Percentiles rank a stretch among this genome's conserved stretches.
phyloP scores from a whole-genome alignment of 2,329 filamentous ascomycete species.

The Pochonia chlamydosporia region DNA sequence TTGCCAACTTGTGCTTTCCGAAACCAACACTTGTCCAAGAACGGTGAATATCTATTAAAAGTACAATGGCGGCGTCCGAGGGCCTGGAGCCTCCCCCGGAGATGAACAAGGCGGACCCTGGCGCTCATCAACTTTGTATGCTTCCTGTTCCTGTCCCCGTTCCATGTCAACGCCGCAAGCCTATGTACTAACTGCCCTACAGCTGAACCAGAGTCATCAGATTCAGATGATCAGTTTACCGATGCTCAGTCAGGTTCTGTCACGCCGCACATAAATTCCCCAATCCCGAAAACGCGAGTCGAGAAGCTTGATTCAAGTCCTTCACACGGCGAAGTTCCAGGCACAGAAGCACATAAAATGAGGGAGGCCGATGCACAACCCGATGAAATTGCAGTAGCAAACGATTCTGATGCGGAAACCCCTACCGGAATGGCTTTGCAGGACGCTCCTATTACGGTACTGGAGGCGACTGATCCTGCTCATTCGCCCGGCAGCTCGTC shows the following conservation, averaged over 20 bases:
- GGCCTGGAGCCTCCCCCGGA: constrained; percentile 27
- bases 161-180: neutral
- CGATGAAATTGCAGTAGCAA: constrained; percentile 51
- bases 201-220: constrained; percentile 43
- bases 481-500: neutral
- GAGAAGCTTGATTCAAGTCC: constrained; percentile 49
- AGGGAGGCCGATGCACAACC: constrained; percentile 52
- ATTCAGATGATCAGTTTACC: constrained; percentile 65
- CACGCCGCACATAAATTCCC: constrained; percentile 38
- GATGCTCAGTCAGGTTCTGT: constrained; percentile 53
- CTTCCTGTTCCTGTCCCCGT: constrained; percentile 2
- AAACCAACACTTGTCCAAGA: neutral
- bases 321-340: constrained; percentile 55
- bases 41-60: neutral
- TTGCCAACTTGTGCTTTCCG: neutral
- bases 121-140: constrained; percentile 54
- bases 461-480: constrained; percentile 27
- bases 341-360: constrained; percentile 51
- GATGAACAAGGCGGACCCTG: constrained; percentile 41
- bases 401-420: constrained; percentile 17
- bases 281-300: constrained; percentile 53
- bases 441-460: constrained; percentile 36
- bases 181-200: constrained; percentile 17
- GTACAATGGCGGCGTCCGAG: constrained; percentile 22
- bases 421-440: constrained; percentile 15